phyloP scores from a whole-genome alignment of 495 filamentous ascomycete genomes.

The Niebla homalea region DNA sequence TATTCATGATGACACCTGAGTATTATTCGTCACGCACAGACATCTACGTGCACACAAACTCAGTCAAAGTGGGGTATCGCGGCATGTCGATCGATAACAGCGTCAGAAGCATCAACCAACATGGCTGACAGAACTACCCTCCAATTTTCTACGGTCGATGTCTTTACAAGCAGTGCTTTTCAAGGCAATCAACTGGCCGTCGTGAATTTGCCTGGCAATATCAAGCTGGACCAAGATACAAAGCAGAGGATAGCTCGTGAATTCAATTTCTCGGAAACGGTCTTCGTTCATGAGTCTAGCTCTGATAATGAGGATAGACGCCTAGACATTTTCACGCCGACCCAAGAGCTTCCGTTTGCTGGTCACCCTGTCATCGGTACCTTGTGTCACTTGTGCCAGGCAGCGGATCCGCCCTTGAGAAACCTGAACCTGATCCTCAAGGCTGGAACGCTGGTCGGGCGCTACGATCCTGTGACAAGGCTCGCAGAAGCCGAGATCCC shows the following conservation, averaged over 20 bases:
- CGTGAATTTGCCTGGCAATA: constrained; percentile 33
- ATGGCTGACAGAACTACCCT: not conserved
- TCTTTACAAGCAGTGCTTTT: constrained; percentile 46
- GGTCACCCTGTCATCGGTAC: constrained; percentile 61
- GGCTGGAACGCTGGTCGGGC: constrained; percentile 41
- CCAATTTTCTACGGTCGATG: constrained; percentile 41
- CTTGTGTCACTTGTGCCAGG: constrained; percentile 33
- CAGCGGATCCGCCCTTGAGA: constrained; percentile 11
- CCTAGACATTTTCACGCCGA: constrained; percentile 52
- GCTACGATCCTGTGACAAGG: constrained; percentile 21
- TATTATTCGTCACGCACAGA: no score
- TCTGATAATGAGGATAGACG: not conserved
- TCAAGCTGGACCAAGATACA: constrained; percentile 31
- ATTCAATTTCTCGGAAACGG: constrained; percentile 78
- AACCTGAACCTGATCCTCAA: constrained; percentile 36
- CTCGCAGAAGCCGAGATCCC: constrained; percentile 41
- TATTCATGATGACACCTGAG: no score
- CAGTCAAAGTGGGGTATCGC: no score
- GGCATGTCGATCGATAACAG: no score
- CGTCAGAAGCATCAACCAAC: no score
- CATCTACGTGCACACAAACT: no score
- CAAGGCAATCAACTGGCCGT: constrained; percentile 58
- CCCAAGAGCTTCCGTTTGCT: constrained; percentile 51
- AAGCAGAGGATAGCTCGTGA: constrained; percentile 59
- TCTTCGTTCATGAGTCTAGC: constrained; percentile 50